Evolutionary conservation across 1,284 basidiomycete species (phyloP).

Genomic region (Melanopsichium pennsylvanicum): DNA sequence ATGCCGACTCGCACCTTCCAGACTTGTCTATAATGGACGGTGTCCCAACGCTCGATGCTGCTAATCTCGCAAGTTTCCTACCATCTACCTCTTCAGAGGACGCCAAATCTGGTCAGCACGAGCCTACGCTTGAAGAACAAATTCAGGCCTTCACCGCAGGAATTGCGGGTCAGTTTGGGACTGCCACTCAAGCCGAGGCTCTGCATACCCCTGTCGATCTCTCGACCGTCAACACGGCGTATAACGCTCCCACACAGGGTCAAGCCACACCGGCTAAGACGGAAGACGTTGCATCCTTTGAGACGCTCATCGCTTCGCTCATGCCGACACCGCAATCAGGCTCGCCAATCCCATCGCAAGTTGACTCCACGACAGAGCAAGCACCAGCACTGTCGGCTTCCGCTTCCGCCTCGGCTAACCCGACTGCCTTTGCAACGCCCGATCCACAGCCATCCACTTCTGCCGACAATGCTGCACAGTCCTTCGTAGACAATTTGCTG

Average conservation of each 20-base stretch:
- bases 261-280: slow-evolving; percentile 36
- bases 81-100: slow-evolving; percentile 10
- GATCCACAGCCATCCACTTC: slow-evolving; percentile 12
- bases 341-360: slow-evolving; percentile 11
- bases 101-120: not conserved
- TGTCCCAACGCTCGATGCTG: slow-evolving; percentile 25
- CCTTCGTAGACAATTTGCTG: slow-evolving; percentile 36
- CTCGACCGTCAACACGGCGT: slow-evolving; percentile 15
- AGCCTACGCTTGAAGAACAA: slow-evolving; percentile 29
- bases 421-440: slow-evolving; percentile 3
- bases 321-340: slow-evolving; percentile 36
- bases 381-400: not conserved
- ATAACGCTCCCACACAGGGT: slow-evolving; percentile 33
- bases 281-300: slow-evolving; percentile 40
- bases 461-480: slow-evolving; percentile 28
- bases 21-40: slow-evolving; percentile 36
- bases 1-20: not conserved
- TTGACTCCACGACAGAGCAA: not conserved
- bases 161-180: slow-evolving; percentile 24
- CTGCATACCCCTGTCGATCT: slow-evolving; percentile 20
- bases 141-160: slow-evolving; percentile 40
- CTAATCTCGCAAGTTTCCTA: slow-evolving; percentile 21
- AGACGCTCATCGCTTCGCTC: slow-evolving; percentile 40
- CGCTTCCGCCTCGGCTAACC: not conserved
- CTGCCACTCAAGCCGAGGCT: not conserved